Conservation (phyloP, 176 grass and related monocot genomes). For the Carex pumila region DNA sequence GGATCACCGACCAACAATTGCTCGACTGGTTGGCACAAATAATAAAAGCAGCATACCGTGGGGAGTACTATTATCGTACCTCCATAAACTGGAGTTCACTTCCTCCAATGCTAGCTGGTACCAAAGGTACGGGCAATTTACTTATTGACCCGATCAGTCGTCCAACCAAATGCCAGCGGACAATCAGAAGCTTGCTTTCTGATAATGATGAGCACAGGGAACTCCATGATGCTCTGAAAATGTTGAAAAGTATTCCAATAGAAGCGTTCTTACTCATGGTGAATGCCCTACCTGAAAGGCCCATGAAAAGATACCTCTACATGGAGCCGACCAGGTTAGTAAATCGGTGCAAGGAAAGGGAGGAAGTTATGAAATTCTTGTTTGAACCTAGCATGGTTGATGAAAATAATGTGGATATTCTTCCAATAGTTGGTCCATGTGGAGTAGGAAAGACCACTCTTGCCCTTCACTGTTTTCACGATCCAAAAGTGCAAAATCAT, state of each 20-base stretch:
- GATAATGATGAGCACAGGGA: not conserved
- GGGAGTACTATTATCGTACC: not conserved
- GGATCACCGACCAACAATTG: not conserved
- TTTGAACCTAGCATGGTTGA: not conserved
- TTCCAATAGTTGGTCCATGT: constrained; percentile 4
- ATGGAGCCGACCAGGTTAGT: not conserved
- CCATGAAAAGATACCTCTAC: not conserved
- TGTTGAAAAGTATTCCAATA: not conserved
- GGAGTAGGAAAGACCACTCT: constrained; percentile 42
- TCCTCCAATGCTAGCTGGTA: not conserved
- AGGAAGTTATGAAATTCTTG: not conserved
- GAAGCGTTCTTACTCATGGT: not conserved
- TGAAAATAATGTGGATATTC: not conserved
- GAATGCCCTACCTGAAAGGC: not conserved
- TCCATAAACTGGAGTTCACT: not conserved
- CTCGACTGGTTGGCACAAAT: not conserved
- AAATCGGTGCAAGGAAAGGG: not conserved
- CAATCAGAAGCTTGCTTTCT: not conserved
- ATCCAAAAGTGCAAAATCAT: constrained; percentile 23
- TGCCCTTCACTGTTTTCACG: constrained; percentile 24
- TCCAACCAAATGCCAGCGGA: not conserved
- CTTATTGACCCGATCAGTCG: not conserved
- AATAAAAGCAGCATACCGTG: not conserved
- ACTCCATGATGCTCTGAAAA: not conserved
- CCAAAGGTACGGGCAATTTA: not conserved